Percentiles rank a stretch among this genome's conserved stretches.
These are phyloP conservation scores for Calvatia gigantea DNA, from an alignment of 768 basidiomycete genomes.

Conservation along the genomic window DNA sequence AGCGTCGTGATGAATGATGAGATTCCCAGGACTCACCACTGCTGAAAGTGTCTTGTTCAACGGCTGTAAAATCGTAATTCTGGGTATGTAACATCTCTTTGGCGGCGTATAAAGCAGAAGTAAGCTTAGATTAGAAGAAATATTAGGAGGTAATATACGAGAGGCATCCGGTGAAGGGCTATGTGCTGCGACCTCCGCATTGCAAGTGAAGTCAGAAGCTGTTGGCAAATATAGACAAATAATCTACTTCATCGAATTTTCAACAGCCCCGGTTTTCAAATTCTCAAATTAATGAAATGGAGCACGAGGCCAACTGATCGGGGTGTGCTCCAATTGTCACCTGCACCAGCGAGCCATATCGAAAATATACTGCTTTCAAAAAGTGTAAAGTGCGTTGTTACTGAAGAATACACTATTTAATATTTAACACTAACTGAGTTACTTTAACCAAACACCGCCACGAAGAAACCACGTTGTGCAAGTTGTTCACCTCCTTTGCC, in stretches of 20 bases:
- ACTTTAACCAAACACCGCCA: no score
- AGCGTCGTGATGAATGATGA: conserved; percentile 8
- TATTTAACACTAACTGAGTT: no score
- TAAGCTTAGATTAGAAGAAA: not conserved
- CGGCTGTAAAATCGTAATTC: not conserved
- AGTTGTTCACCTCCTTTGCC: no score
- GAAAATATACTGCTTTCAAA: no score
- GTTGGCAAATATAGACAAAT: not conserved
- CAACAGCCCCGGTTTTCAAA: no score
- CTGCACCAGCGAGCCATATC: no score
- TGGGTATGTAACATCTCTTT: not conserved
- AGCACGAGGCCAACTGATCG: no score
- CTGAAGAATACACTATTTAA: no score
- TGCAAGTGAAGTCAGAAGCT: not conserved
- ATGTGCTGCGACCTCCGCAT: not conserved
- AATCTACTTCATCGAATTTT: not conserved
- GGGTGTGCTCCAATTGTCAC: no score
- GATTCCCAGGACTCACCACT: conserved; percentile 13
- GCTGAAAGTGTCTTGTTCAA: conserved; percentile 1
- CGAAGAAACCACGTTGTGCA: no score
- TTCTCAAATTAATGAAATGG: no score
- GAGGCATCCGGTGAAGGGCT: not conserved
- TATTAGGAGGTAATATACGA: not conserved
- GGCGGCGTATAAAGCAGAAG: not conserved
- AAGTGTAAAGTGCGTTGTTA: no score